phyloP scores from a whole-genome alignment of 768 basidiomycete genomes.

The Tulasnella sp. region DNA sequence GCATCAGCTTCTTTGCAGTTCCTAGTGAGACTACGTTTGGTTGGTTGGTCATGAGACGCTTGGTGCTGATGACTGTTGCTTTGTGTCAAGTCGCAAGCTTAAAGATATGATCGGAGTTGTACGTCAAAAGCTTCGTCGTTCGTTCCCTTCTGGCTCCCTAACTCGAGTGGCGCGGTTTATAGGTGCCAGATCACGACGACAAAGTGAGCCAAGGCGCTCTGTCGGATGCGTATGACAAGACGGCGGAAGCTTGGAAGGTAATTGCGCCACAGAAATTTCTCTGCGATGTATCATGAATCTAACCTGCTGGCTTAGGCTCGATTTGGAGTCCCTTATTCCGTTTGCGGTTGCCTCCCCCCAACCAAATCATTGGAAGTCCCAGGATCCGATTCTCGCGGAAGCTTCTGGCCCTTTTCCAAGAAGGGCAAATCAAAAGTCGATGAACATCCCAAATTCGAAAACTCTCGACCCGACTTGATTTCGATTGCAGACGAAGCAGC shows the following conservation, averaged over 20 bases:
- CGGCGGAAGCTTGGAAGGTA: slow-evolving; percentile 49
- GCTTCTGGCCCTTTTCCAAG: slow-evolving; percentile 12
- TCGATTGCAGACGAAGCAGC: slow-evolving; percentile 25
- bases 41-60: no score
- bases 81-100: background rate
- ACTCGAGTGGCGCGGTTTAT: background rate
- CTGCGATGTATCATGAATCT: background rate
- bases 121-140: background rate
- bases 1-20: slow-evolving; percentile 43
- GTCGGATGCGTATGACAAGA: slow-evolving; percentile 48
- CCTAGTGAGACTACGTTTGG: slow-evolving; percentile 40
- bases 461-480: slow-evolving; percentile 29
- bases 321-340: slow-evolving; percentile 51
- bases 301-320: slow-evolving; percentile 37
- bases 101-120: background rate
- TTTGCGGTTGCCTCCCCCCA: slow-evolving; percentile 55
- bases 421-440: slow-evolving; percentile 12
- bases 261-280: background rate
- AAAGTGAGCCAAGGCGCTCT: slow-evolving; percentile 48
- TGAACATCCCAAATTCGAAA: background rate
- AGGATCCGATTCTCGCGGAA: background rate
- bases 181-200: slow-evolving; percentile 43
- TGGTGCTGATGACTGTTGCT: slow-evolving; percentile 27
- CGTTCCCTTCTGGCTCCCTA: background rate
- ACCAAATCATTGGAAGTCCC: slow-evolving; percentile 9